Conservation (phyloP, 1,284 basidiomycete genomes). For the Heterobasidion parviporum region DNA sequence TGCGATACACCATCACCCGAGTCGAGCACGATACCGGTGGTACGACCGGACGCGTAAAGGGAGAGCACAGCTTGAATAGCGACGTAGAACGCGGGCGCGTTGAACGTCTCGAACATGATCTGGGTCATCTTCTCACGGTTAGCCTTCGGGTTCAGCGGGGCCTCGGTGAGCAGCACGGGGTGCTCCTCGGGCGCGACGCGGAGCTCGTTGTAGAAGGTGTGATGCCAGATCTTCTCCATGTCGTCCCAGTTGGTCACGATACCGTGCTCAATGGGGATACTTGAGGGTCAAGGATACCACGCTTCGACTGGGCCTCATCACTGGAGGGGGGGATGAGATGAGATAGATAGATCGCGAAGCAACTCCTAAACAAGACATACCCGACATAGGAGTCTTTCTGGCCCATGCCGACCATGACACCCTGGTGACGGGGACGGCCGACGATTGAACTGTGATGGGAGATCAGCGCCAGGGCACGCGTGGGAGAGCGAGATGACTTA, state of each 20-base stretch:
- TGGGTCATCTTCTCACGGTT: conserved; percentile 97
- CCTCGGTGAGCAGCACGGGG: conserved; percentile 89
- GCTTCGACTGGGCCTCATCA: conserved; percentile 93
- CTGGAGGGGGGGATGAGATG: conserved; percentile 25
- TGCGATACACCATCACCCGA: conserved; percentile 93
- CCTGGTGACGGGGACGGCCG: conserved; percentile 87
- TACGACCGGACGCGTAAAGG: conserved; percentile 88
- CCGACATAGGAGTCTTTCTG: conserved; percentile 87
- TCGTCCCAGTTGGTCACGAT: conserved; percentile 98
- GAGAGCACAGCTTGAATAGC: conserved; percentile 91
- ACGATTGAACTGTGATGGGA: conserved; percentile 63
- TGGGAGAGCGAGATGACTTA: conserved; percentile 23
- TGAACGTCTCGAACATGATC: conserved; percentile 98
- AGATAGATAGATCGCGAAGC: background rate
- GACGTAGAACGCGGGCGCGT: conserved; percentile 90
- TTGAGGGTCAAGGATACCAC: conserved; percentile 90
- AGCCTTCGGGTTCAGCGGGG: conserved; percentile 89
- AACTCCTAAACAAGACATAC: conserved; percentile 28
- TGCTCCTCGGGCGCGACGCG: conserved; percentile 87
- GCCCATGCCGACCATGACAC: conserved; percentile 88
- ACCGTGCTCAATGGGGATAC: conserved; percentile 77
- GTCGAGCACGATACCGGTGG: conserved; percentile 90
- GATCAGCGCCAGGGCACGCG: background rate
- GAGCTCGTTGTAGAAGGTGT: conserved; percentile 86
- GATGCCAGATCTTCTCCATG: conserved; percentile 95